Conservation (phyloP, 2,329 filamentous ascomycete species). For the Cercospora citrullina region DNA sequence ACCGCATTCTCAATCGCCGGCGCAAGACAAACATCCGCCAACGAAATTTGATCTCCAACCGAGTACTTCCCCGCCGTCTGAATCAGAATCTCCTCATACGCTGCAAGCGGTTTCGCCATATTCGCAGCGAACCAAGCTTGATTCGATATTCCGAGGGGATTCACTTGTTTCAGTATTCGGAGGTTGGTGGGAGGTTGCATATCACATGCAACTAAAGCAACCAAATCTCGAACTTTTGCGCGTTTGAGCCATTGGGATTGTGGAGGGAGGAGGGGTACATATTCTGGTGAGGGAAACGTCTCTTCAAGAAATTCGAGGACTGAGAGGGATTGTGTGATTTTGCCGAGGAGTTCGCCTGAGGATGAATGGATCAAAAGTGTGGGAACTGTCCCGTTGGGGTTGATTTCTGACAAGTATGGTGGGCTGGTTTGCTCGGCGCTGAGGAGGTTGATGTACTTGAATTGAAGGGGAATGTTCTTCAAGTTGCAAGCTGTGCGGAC, state of each 20-base stretch:
- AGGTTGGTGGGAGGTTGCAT: slow-evolving; percentile 63
- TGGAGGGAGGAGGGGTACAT: slow-evolving; percentile 52
- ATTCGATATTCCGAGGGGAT: slow-evolving; percentile 40
- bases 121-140: background rate
- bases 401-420: background rate
- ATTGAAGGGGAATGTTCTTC: slow-evolving; percentile 2
- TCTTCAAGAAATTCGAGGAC: slow-evolving; percentile 65
- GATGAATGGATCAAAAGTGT: slow-evolving; percentile 3
- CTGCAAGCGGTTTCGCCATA: background rate
- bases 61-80: slow-evolving; percentile 6
- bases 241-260: slow-evolving; percentile 49
- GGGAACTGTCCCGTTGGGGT: slow-evolving; percentile 12
- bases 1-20: slow-evolving; percentile 14
- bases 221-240: slow-evolving; percentile 56
- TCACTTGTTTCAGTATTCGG: slow-evolving; percentile 53
- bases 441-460: background rate
- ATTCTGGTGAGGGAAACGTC: slow-evolving; percentile 42
- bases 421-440: background rate
- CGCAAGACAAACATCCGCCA: slow-evolving; percentile 17
- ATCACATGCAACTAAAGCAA: slow-evolving; percentile 57
- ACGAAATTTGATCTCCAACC: slow-evolving; percentile 3
- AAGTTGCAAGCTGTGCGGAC: slow-evolving; percentile 13
- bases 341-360: background rate
- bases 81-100: background rate
- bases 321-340: slow-evolving; percentile 53